A percentile compares a stretch with the other conserved stretches of the same genome.
Evolutionary conservation across 2,329 filamentous ascomycete genomes (phyloP).

Genomic region (Xylaria sp.): DNA sequence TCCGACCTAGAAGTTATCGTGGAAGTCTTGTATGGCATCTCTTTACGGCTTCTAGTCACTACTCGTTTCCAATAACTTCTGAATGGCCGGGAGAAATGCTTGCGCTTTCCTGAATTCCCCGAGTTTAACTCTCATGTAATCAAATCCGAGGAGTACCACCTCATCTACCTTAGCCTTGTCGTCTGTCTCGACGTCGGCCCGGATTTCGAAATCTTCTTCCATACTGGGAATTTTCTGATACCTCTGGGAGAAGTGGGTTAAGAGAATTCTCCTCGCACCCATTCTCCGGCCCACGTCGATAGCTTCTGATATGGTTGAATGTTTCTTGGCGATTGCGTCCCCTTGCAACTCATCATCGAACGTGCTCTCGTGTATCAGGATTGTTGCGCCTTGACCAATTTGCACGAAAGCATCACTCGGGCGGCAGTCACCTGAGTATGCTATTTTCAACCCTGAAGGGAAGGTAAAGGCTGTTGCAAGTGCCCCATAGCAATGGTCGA

Average conservation of each 20-base stretch:
- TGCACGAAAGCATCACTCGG: conserved; percentile 75
- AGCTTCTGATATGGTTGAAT: conserved; percentile 89
- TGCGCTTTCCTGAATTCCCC: conserved; percentile 50
- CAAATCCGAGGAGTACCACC: conserved; percentile 78
- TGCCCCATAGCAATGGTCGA: conserved; percentile 82
- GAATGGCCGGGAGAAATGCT: conserved; percentile 48
- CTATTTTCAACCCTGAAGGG: conserved; percentile 82
- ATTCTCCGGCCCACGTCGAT: conserved; percentile 80
- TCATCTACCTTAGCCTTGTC: conserved; percentile 55
- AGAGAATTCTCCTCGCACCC: conserved; percentile 79
- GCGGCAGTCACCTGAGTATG: conserved; percentile 94
- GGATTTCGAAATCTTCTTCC: conserved; percentile 49
- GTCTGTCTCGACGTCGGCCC: conserved; percentile 41
- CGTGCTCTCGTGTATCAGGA: conserved; percentile 94
- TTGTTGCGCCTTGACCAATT: conserved; percentile 78
- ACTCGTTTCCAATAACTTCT: conserved; percentile 45
- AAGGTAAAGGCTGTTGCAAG: conserved; percentile 82
- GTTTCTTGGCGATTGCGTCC: conserved; percentile 88
- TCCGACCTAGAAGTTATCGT: not conserved
- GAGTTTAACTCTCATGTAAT: conserved; percentile 75
- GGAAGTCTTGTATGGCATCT: not conserved
- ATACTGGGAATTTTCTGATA: conserved; percentile 79
- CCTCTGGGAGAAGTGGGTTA: conserved; percentile 95
- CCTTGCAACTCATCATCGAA: conserved; percentile 85
- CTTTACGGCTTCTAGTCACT: conserved; percentile 2